phyloP scores from a whole-genome alignment of 495 filamentous ascomycete species.

The Hyaloscypha hepaticicola region DNA sequence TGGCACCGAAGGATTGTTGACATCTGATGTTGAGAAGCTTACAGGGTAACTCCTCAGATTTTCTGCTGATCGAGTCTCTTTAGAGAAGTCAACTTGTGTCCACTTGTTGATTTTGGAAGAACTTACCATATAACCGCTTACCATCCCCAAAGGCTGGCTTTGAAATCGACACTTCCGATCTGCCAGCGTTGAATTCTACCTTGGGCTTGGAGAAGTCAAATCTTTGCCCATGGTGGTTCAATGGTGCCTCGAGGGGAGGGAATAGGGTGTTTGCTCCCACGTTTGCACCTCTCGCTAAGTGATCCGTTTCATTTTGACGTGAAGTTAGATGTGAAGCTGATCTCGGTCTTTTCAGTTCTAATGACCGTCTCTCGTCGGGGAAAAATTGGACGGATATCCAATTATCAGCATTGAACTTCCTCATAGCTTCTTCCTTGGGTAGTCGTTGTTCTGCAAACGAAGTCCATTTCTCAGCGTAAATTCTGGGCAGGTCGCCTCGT shows the following conservation, averaged over 20 bases:
- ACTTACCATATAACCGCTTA: not conserved
- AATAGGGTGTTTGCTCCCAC: not conserved
- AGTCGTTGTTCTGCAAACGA: slow-evolving; percentile 14
- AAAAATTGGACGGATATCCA: slow-evolving; percentile 20
- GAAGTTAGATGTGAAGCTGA: slow-evolving; percentile 11
- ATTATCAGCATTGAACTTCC: slow-evolving; percentile 14
- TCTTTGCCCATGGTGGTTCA: no score
- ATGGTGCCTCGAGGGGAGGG: no score
- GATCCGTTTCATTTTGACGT: not conserved
- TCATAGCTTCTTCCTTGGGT: slow-evolving; percentile 20
- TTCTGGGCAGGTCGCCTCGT: slow-evolving; percentile 9
- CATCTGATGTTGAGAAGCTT: no score
- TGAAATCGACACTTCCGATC: no score
- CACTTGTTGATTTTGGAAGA: not conserved
- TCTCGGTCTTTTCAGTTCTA: slow-evolving; percentile 8
- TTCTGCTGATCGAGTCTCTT: no score
- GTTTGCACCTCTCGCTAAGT: not conserved
- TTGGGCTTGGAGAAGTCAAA: no score
- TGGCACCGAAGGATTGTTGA: no score
- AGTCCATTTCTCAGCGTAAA: slow-evolving; percentile 17
- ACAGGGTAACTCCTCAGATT: no score
- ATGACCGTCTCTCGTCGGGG: not conserved
- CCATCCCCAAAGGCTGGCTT: not conserved
- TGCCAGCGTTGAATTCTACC: no score
- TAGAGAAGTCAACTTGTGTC: no score